Base-by-base conservation (phyloP, 225 moss, liverwort and hornwort species). In the Pleurozium schreberi region DNA sequence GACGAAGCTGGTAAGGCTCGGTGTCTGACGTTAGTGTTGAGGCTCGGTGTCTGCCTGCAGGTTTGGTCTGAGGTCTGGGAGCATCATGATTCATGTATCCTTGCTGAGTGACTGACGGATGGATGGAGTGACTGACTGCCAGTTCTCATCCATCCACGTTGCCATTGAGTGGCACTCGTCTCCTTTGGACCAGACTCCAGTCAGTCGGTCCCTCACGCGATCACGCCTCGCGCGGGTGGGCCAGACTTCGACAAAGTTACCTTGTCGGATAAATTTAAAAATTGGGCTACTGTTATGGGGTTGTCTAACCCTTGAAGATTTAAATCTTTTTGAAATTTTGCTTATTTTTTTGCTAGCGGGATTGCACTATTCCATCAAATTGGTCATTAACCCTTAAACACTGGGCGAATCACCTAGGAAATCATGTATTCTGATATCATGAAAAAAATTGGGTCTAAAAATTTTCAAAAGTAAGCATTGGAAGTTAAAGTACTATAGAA, bases 311-410 rank as follows among this genome's bases (percentile, higher is more conserved):
- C 2, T 74, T 7, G 4, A 34, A 75, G 34, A 19, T 19, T 49
- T 31, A 3, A 47, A 31, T 13, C 5, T 2, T 50, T 21, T 75
- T 33, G 8, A 76, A 76, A 34, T 52, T 76, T 34, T 34, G 14
- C 8, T 34, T 13, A 33, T 75, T 33, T 21, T 33, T 8, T 75
- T 20, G 12, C 33, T 20, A 12, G 49, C 7, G 2, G 7, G 1
- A 33, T 31, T 33, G 3, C 7, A 49, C 3, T 33, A 50, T 50
- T 49, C 13, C 12, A 33, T 21, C 3, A 45, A 34, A 33, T 33
- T 49, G 1, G 8, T 74, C 3, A 4, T 6, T 3, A 18, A 10
- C n/a, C n/a, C n/a, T n/a, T n/a, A n/a, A n/a, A n/a, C n/a, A n/a
- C n/a, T n/a, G n/a, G n/a, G n/a, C n/a, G n/a, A n/a, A n/a, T n/a